Conservation (phyloP, 768 basidiomycete species). For the Tricholoma matsutake region DNA sequence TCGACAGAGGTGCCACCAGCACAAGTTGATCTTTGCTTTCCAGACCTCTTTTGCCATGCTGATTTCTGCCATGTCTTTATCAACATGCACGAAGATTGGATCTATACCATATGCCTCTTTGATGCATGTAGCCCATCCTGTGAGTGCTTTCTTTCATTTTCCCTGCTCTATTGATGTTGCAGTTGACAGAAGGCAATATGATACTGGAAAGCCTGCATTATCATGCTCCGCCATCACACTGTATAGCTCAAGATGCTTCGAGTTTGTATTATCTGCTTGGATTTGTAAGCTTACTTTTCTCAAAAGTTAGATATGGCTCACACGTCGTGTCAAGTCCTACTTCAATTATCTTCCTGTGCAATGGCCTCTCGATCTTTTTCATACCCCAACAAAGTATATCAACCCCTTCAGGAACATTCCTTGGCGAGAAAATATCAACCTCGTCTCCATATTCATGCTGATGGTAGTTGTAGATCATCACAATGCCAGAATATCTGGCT, state of each 20-base stretch:
- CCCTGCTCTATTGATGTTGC: background rate
- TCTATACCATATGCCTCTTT: constrained; percentile 6
- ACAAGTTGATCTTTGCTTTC: too few species aligned
- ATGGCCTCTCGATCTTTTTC: too few species aligned
- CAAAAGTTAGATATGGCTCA: constrained; percentile 3
- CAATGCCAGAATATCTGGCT: constrained; percentile 25
- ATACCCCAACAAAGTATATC: too few species aligned
- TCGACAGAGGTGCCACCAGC: background rate
- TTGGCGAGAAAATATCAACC: too few species aligned
- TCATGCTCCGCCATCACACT: constrained; percentile 12
- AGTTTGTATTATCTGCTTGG: constrained; percentile 22
- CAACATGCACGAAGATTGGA: constrained; percentile 14
- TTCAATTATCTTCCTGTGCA: too few species aligned
- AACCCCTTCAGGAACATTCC: too few species aligned
- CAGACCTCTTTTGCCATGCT: too few species aligned
- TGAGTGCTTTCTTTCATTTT: too few species aligned
- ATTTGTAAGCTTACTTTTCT: background rate
- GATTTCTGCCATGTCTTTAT: too few species aligned
- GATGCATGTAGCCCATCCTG: too few species aligned
- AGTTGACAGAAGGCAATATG: constrained; percentile 25
- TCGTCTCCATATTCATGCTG: too few species aligned
- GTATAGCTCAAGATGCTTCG: constrained; percentile 24
- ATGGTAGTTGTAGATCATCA: constrained; percentile 13
- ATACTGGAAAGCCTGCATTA: constrained; percentile 23
- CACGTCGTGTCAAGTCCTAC: too few species aligned